phyloP scores from a whole-genome alignment of 23 red algal genomes.

The Gracilaria vermiculophylla region DNA sequence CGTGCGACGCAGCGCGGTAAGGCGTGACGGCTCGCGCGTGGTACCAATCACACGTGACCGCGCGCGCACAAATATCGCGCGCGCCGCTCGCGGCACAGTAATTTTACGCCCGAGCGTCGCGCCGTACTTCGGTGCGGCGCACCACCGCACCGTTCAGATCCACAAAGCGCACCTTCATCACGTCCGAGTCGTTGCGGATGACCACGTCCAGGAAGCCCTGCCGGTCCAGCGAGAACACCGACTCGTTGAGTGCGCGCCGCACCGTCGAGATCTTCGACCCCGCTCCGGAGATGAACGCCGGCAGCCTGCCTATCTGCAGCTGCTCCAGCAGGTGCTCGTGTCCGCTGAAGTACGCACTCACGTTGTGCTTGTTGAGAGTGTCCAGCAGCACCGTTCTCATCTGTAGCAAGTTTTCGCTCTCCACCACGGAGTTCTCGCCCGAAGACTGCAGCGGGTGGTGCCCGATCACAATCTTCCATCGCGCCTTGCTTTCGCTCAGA shows the following conservation, averaged over 20 bases:
- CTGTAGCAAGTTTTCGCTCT: slow-evolving; percentile 10
- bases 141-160: slow-evolving; percentile 48
- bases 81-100: no score
- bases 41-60: no score
- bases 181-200: slow-evolving; percentile 13
- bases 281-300: slow-evolving; percentile 54
- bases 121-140: not conserved
- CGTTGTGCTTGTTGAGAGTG: slow-evolving; percentile 39
- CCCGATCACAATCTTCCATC: slow-evolving; percentile 74
- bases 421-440: slow-evolving; percentile 35
- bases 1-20: no score
- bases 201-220: slow-evolving; percentile 55
- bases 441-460: slow-evolving; percentile 77
- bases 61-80: no score
- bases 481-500: slow-evolving; percentile 19
- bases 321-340: slow-evolving; percentile 85
- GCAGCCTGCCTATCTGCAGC: slow-evolving; percentile 27
- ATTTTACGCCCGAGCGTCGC: no score
- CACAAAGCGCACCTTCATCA: slow-evolving; percentile 41
- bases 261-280: slow-evolving; percentile 49
- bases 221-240: slow-evolving; percentile 38
- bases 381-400: slow-evolving; percentile 19
- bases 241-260: not conserved
- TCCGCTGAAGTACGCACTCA: slow-evolving; percentile 46
- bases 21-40: no score